Conservation (phyloP, 2,329 filamentous ascomycete species). For the Ophiostoma ips region DNA sequence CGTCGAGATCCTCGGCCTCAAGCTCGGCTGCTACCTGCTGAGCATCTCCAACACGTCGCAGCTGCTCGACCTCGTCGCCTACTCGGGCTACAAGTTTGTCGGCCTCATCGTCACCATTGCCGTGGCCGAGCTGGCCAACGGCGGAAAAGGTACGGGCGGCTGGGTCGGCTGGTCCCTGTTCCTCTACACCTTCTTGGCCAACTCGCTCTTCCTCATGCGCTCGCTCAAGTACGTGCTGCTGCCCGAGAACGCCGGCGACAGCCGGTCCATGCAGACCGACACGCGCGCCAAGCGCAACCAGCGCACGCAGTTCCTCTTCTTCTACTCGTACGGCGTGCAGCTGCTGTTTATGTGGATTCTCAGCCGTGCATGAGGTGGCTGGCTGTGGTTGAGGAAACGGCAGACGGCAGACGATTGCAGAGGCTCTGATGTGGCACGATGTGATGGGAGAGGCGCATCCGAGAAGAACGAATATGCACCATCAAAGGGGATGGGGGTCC, state of each 20-base stretch:
- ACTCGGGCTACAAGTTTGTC: slow-evolving; percentile 97
- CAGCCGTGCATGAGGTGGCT: slow-evolving; percentile 27
- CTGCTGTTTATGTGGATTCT: slow-evolving; percentile 84
- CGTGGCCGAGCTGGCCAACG: slow-evolving; percentile 62
- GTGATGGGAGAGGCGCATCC: too few species aligned
- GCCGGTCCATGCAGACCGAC: slow-evolving; percentile 53
- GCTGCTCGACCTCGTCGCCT: slow-evolving; percentile 84
- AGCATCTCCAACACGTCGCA: slow-evolving; percentile 91
- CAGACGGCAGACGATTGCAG: neutral
- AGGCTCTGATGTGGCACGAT: neutral
- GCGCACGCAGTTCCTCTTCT: slow-evolving; percentile 80
- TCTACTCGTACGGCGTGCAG: slow-evolving; percentile 91
- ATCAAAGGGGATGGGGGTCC: neutral
- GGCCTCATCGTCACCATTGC: slow-evolving; percentile 84
- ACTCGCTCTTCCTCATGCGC: slow-evolving; percentile 88
- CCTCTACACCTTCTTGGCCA: slow-evolving; percentile 80
- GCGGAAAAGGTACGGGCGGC: slow-evolving; percentile 68
- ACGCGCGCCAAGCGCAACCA: slow-evolving; percentile 76
- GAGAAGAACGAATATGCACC: too few species aligned
- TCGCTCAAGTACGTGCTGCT: slow-evolving; percentile 92
- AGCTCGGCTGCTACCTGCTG: slow-evolving; percentile 84
- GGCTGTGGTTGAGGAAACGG: neutral
- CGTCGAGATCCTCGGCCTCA: slow-evolving; percentile 79
- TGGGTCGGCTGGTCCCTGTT: slow-evolving; percentile 86
- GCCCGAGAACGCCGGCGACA: slow-evolving; percentile 60